Evolutionary conservation across 192 early-diverging fungal species (phyloP).

Genomic region (Spinellus fusiger): DNA sequence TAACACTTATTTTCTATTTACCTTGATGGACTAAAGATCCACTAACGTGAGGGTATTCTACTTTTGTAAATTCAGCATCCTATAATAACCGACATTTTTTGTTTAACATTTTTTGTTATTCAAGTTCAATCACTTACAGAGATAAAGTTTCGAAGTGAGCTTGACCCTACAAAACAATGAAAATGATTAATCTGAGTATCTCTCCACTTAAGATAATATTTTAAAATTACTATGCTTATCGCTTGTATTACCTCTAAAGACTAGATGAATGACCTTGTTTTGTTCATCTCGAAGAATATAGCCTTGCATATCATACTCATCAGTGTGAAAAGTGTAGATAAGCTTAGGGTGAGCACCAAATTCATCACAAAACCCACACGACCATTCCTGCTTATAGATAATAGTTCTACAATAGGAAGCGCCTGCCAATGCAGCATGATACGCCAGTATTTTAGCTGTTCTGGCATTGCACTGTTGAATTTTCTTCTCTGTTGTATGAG

Average conservation of each 20-base stretch:
- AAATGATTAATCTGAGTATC: too few species aligned
- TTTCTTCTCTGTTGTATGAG: too few species aligned
- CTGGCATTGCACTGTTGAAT: too few species aligned
- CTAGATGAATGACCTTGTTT: conserved; percentile 11
- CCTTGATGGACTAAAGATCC: conserved; percentile 17
- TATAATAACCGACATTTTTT: background rate
- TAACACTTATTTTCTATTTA: background rate
- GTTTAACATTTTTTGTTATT: background rate
- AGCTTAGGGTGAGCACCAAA: conserved; percentile 10
- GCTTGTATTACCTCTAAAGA: conserved; percentile 24
- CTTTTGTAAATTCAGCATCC: conserved; percentile 11
- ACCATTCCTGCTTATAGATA: background rate
- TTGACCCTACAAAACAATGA: conserved; percentile 1
- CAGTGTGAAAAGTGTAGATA: conserved; percentile 5
- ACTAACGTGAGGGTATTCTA: conserved; percentile 10
- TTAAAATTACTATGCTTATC: too few species aligned
- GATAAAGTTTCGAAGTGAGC: background rate
- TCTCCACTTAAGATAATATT: too few species aligned
- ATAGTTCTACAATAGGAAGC: conserved; percentile 21
- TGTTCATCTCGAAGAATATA: conserved; percentile 12
- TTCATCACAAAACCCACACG: conserved; percentile 9
- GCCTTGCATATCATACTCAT: conserved; percentile 11
- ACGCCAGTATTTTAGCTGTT: too few species aligned
- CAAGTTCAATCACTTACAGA: background rate
- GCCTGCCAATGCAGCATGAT: too few species aligned